A percentile compares a stretch with the other conserved stretches of the same genome.
Conservation (phyloP, 371 early-diverging fungal species). For the Mucor plumbeus region DNA sequence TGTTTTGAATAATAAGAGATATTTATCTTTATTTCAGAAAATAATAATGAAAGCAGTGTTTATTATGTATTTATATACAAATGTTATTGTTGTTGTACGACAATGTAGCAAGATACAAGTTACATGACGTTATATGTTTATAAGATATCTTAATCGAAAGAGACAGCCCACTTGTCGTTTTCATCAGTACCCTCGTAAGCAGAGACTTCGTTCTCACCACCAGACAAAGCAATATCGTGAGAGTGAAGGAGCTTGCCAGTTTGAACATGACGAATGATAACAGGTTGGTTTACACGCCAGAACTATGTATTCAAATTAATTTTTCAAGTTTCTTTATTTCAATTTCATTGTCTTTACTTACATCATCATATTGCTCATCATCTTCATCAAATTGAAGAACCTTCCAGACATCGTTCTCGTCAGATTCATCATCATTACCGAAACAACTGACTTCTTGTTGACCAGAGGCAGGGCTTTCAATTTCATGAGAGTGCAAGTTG, state of each 20-base stretch:
- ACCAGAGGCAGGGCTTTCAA: slow-evolving; percentile 52
- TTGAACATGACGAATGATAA: slow-evolving; percentile 56
- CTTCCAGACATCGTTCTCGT: slow-evolving; percentile 68
- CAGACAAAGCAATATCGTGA: slow-evolving; percentile 45
- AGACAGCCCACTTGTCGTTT: slow-evolving; percentile 59
- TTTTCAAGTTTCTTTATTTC: neutral
- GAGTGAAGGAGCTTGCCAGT: slow-evolving; percentile 56
- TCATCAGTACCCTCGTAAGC: slow-evolving; percentile 55
- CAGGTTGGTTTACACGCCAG: slow-evolving; percentile 55
- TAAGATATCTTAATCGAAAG: slow-evolving; percentile 13
- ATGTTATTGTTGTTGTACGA: neutral
- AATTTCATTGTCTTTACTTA: neutral
- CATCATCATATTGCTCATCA: slow-evolving; percentile 43
- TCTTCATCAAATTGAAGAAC: slow-evolving; percentile 46
- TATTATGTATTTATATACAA: neutral
- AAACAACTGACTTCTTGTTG: slow-evolving; percentile 71
- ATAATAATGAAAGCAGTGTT: neutral
- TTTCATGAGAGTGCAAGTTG: slow-evolving; percentile 66
- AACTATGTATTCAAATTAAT: slow-evolving; percentile 29
- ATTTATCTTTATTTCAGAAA: neutral
- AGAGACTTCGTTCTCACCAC: slow-evolving; percentile 56
- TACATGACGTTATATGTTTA: neutral
- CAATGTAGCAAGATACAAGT: neutral
- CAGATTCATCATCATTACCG: slow-evolving; percentile 52
- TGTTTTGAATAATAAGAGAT: no score